These are phyloP conservation scores for Ophiocordyceps sinensis DNA, from an alignment of 2,329 filamentous ascomycete species.

Conservation along the genomic window DNA sequence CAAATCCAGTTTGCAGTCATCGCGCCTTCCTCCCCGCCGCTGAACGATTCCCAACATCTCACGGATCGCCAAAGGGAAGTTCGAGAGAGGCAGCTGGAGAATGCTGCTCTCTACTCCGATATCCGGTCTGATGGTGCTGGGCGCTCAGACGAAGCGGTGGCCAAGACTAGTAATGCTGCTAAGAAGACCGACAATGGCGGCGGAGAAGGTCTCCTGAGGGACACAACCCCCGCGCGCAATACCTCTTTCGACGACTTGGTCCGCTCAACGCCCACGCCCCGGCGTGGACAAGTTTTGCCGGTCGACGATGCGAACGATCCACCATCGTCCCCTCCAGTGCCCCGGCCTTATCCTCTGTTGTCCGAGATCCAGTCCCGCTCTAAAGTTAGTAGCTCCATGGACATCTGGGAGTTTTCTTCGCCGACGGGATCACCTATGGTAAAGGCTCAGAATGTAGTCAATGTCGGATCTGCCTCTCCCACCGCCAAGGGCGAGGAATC, in stretches of 20 bases:
- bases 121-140: conserved; percentile 38
- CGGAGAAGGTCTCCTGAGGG: conserved; percentile 13
- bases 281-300: conserved; percentile 35
- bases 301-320: conserved; percentile 37
- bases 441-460: conserved; percentile 11
- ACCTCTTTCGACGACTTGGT: conserved; percentile 35
- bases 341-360: conserved; percentile 35
- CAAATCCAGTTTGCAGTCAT: conserved; percentile 66
- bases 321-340: conserved; percentile 44
- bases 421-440: conserved; percentile 36
- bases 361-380: conserved; percentile 37
- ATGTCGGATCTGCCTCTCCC: conserved; percentile 6
- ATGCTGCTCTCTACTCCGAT: conserved; percentile 52
- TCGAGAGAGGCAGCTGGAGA: conserved; percentile 55
- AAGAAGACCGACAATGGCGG: conserved; percentile 1
- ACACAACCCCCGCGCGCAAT: conserved; percentile 30
- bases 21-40: conserved; percentile 37
- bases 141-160: conserved; percentile 8
- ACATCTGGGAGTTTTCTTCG: conserved; percentile 42
- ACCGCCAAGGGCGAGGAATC: conserved; percentile 3
- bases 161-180: conserved; percentile 5
- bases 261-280: conserved; percentile 45
- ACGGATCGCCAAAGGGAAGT: conserved; percentile 73
- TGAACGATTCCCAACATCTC: conserved; percentile 53
- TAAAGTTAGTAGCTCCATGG: conserved; percentile 15